Base-by-base conservation (phyloP, 2,329 filamentous ascomycete genomes). In the Sarocladiaceae sp. region DNA sequence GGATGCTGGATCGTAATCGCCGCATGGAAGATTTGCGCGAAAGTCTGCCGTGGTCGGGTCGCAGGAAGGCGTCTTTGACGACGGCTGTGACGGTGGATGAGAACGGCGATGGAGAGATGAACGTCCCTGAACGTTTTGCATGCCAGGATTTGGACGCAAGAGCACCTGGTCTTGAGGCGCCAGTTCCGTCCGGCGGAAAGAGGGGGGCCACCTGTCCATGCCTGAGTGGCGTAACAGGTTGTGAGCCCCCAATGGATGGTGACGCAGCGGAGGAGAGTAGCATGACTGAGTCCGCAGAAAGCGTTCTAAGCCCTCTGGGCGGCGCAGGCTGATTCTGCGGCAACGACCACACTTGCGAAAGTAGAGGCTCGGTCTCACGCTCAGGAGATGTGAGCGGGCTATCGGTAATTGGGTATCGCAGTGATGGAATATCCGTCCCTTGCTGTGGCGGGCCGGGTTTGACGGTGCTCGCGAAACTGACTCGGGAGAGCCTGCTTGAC, bases 101-200 rank as follows among this genome's bases (percentile, higher is more conserved):
- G 26, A 80, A 66, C 0, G 77, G 77, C 0, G 76, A 80, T 10
- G 77, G 76, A 3, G 76, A 80, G 48, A 79, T 76, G 29, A 80
- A 69, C 2, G 70, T 67, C 24, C 69, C 70, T 21, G 68, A 48
- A 52, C 61, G 50, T 19, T 42, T 42, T 9, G 39, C 34, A 18
- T 39, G 34, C 34, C 34, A 39, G 23, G 34, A 19, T 24, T 21
- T 39, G 6, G 34, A 39, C 4, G 34, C 11, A n/a, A 23, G 34
- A 24, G 23, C n/a, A n/a, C 34, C 34, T 11, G 34, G 34, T n/a
- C 18, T 45, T 53, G 63, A 40, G 55, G 60, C 45, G 58, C 55
- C 51, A 10, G 53, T 51, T 18, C 56, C 49, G 19, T 64, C 58
- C 15, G 51, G 46, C 2, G 53, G 51, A 33, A 53, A 50, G 6